A percentile compares a stretch with the other conserved stretches of the same genome.
Conservation (phyloP, 1,139 yeast genomes). For the Blastobotrys elegans region DNA sequence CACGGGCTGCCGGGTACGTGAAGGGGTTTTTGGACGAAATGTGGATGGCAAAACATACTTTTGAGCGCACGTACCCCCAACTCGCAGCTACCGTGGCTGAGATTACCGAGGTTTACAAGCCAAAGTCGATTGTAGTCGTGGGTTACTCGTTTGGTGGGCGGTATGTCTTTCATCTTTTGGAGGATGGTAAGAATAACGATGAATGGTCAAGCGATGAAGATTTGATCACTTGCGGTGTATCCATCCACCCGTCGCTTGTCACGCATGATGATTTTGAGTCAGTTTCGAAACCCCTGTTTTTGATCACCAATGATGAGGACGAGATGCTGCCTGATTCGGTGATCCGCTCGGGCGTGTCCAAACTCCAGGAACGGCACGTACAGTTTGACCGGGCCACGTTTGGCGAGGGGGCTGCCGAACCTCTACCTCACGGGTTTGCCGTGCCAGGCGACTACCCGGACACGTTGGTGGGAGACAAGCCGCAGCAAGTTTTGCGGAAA, state of each 20-base stretch:
- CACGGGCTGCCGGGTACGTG: conserved; percentile 32
- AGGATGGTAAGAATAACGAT: conserved; percentile 22
- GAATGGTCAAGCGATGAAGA: conserved; percentile 30
- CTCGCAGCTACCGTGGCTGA: conserved; percentile 33
- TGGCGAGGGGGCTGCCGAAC: conserved; percentile 18
- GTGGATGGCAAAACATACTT: conserved; percentile 40
- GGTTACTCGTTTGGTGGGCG: conserved; percentile 42
- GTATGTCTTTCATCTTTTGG: conserved; percentile 31
- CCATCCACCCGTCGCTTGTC: conserved; percentile 36
- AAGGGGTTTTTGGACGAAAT: conserved; percentile 36
- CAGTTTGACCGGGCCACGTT: conserved; percentile 24
- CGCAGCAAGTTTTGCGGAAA: conserved; percentile 25
- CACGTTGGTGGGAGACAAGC: conserved; percentile 32
- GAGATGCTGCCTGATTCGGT: conserved; percentile 28
- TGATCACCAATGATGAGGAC: conserved; percentile 33
- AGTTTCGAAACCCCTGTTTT: conserved; percentile 31
- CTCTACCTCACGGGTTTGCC: conserved; percentile 40
- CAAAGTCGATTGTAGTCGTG: conserved; percentile 32
- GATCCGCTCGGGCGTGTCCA: conserved; percentile 23
- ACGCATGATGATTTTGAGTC: conserved; percentile 30
- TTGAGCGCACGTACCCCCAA: conserved; percentile 31
- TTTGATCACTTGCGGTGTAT: conserved; percentile 32
- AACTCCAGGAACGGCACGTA: conserved; percentile 23
- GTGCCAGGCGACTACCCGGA: conserved; percentile 39
- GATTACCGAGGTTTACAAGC: conserved; percentile 33